phyloP scores from a whole-genome alignment of 768 basidiomycete genomes.

The Filobasidium wieringae region DNA sequence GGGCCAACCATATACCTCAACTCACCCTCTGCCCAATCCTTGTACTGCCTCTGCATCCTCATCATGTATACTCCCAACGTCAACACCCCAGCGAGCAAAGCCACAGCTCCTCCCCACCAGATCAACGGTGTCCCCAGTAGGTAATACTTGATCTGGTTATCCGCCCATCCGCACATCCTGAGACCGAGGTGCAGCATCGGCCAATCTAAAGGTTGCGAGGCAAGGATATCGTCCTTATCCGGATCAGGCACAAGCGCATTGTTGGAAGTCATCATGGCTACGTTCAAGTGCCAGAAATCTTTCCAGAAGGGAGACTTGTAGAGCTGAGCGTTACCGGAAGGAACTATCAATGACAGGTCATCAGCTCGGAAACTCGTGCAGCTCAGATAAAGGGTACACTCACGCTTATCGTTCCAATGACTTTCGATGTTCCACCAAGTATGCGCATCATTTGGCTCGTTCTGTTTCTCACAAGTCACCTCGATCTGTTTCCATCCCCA shows the following conservation, averaged over 20 bases:
- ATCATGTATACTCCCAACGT: slow-evolving; percentile 60
- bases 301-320: slow-evolving; percentile 86
- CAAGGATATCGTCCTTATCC: slow-evolving; percentile 96
- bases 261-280: slow-evolving; percentile 99
- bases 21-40: slow-evolving; percentile 78
- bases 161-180: slow-evolving; percentile 96
- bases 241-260: slow-evolving; percentile 95
- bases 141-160: slow-evolving; percentile 78
- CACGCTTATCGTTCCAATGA: slow-evolving; percentile 90
- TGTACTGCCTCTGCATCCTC: slow-evolving; percentile 74
- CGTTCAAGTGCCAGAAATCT: slow-evolving; percentile 98
- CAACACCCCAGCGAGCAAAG: slow-evolving; percentile 49
- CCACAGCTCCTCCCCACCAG: slow-evolving; percentile 71
- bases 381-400: slow-evolving; percentile 36
- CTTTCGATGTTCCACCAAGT: slow-evolving; percentile 98
- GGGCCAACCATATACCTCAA: slow-evolving; percentile 14
- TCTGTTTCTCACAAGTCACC: slow-evolving; percentile 82
- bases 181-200: slow-evolving; percentile 78
- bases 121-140: slow-evolving; percentile 82
- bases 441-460: slow-evolving; percentile 63
- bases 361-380: neutral
- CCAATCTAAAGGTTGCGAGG: slow-evolving; percentile 86
- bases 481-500: slow-evolving; percentile 99
- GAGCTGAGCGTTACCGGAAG: slow-evolving; percentile 64
- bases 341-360: slow-evolving; percentile 48